These are phyloP conservation scores for Eucalyptus pumila DNA, from an alignment of 345 rosid species.

Conservation along the genomic window DNA sequence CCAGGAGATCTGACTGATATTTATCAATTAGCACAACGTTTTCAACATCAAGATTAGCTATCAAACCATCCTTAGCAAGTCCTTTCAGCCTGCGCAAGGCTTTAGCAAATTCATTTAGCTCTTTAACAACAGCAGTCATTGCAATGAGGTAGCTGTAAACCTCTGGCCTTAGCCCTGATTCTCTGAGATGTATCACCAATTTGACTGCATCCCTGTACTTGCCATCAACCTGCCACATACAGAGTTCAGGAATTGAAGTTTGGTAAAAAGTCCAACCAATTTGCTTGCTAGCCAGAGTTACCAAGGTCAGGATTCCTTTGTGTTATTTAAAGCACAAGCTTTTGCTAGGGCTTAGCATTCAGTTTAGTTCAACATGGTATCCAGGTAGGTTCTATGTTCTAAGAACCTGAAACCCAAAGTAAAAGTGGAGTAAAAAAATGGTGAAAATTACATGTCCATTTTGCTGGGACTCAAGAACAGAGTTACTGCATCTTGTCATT, in stretches of 20 bases:
- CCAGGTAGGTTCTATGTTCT: not conserved
- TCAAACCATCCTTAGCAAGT: conserved; percentile 40
- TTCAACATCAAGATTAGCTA: conserved; percentile 46
- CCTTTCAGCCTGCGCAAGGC: conserved; percentile 60
- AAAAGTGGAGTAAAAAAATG: not conserved
- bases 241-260: not conserved
- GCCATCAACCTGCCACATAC: conserved; percentile 57
- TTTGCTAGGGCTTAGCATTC: not conserved
- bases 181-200: conserved; percentile 48
- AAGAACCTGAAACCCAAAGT: not conserved
- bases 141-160: conserved; percentile 77
- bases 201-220: conserved; percentile 58
- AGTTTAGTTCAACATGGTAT: not conserved
- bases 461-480: not conserved
- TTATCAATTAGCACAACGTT: conserved; percentile 40
- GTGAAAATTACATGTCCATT: not conserved
- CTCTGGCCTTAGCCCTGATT: conserved; percentile 77
- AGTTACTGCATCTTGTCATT: not conserved
- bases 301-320: not conserved
- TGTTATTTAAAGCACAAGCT: not conserved
- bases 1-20: conserved; percentile 59
- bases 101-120: conserved; percentile 69
- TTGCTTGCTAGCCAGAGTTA: not conserved
- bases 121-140: conserved; percentile 91
- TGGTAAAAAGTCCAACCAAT: not conserved